Percentiles rank a stretch among this genome's conserved stretches.
phyloP scores from a whole-genome alignment of 2,329 filamentous ascomycete genomes.

The Fusarium equiseti region DNA sequence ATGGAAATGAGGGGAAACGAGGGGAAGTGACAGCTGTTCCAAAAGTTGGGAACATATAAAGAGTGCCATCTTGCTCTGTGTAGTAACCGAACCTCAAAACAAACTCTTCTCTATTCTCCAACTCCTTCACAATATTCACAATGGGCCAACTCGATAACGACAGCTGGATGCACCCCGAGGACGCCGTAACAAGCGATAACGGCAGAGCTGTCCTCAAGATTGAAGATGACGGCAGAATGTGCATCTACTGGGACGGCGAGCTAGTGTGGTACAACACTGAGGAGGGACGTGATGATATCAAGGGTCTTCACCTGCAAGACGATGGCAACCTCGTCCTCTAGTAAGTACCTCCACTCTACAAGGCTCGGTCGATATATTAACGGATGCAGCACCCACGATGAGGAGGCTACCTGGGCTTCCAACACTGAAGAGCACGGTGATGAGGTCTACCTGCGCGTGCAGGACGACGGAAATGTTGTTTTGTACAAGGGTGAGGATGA shows the following conservation, averaged over 20 bases:
- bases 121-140: slow-evolving; percentile 24
- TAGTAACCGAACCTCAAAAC: not conserved
- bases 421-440: slow-evolving; percentile 40
- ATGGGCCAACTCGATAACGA: slow-evolving; percentile 48
- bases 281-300: slow-evolving; percentile 46
- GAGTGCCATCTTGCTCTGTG: fast-evolving
- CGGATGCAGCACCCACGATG: slow-evolving; percentile 28
- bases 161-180: slow-evolving; percentile 48
- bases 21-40: not conserved
- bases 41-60: not conserved
- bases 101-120: slow-evolving; percentile 1
- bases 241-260: slow-evolving; percentile 49
- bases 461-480: slow-evolving; percentile 52
- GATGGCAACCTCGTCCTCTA: slow-evolving; percentile 52
- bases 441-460: slow-evolving; percentile 46
- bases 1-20: not conserved
- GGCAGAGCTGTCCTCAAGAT: slow-evolving; percentile 51
- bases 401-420: slow-evolving; percentile 46
- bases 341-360: slow-evolving; percentile 35
- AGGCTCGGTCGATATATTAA: not conserved
- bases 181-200: slow-evolving; percentile 49
- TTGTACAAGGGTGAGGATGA: slow-evolving; percentile 47
- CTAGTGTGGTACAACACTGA: slow-evolving; percentile 48
- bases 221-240: slow-evolving; percentile 50
- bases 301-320: slow-evolving; percentile 48